These are phyloP conservation scores for Xenoacremonium recifei DNA, from an alignment of 2,329 filamentous ascomycete species.

Conservation along the genomic window DNA sequence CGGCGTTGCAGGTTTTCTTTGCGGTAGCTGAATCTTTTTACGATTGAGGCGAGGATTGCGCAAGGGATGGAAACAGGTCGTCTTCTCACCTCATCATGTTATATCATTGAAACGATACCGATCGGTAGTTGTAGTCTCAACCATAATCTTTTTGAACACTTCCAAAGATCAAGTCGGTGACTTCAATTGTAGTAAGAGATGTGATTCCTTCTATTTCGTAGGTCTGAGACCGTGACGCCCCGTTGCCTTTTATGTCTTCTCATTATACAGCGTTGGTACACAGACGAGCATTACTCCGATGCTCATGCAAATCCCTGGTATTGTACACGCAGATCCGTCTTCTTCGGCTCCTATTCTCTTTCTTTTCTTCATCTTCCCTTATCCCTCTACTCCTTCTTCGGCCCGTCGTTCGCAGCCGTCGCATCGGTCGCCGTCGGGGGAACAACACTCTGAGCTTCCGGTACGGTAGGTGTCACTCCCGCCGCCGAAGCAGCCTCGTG, in stretches of 20 bases:
- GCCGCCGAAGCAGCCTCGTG: constrained; percentile 1
- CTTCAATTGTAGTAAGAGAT: constrained; percentile 20
- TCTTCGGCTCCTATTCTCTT: constrained; percentile 9
- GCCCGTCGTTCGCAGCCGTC: constrained; percentile 26
- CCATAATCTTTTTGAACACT: too few relatives aligned
- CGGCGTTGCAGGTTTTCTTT: too few relatives aligned
- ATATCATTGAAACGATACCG: too few relatives aligned
- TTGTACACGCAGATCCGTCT: constrained; percentile 21
- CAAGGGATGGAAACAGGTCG: too few relatives aligned
- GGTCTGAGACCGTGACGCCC: too few relatives aligned
- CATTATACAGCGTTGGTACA: constrained; percentile 28
- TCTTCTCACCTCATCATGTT: too few relatives aligned
- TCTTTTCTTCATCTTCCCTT: constrained; percentile 12
- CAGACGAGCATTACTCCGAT: constrained; percentile 12
- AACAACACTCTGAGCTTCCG: too few relatives aligned
- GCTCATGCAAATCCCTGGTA: constrained; percentile 15
- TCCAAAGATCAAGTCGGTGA: too few relatives aligned
- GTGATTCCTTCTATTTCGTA: constrained; percentile 26
- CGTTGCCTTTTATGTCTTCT: constrained; percentile 15
- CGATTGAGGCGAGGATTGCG: too few relatives aligned
- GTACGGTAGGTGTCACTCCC: constrained; percentile 7
- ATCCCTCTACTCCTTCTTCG: constrained; percentile 14
- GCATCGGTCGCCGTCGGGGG: constrained; percentile 31
- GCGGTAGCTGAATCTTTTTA: too few relatives aligned
- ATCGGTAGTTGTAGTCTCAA: too few relatives aligned